Evolutionary conservation across 1,139 yeast species (phyloP).

Genomic region (Candida labiduridarum): DNA sequence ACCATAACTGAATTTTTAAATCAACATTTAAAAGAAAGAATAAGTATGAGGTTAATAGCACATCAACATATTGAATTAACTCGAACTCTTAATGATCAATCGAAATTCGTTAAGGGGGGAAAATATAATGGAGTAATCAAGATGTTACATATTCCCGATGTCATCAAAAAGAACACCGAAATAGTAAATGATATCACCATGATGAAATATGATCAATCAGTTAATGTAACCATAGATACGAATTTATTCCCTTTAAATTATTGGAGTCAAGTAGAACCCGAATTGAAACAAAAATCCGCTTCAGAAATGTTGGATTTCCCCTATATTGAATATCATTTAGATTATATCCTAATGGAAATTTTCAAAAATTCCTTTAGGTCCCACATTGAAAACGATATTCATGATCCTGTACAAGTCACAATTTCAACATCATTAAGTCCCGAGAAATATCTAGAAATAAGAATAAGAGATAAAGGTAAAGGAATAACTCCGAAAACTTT

Average conservation of each 20-base stretch:
- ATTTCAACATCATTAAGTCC: constrained; percentile 58
- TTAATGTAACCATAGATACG: constrained; percentile 59
- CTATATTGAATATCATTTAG: constrained; percentile 83
- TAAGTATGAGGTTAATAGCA: constrained; percentile 80
- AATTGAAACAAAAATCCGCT: constrained; percentile 18
- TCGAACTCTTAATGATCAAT: constrained; percentile 31
- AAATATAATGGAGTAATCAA: constrained; percentile 72
- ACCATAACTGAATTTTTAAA: constrained; percentile 66
- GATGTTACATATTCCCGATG: constrained; percentile 60
- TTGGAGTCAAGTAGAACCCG: constrained; percentile 38
- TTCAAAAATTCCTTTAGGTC: constrained; percentile 87
- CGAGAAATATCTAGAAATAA: constrained; percentile 48
- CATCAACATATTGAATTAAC: constrained; percentile 76
- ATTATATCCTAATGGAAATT: constrained; percentile 84
- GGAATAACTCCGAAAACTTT: constrained; percentile 76
- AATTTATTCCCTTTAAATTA: constrained; percentile 34
- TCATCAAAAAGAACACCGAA: constrained; percentile 64
- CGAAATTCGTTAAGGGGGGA: constrained; percentile 33
- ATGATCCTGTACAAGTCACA: constrained; percentile 67
- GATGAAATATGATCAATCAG: constrained; percentile 77
- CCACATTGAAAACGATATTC: constrained; percentile 67
- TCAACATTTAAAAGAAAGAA: constrained; percentile 79
- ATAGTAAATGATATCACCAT: constrained; percentile 81
- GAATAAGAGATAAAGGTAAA: constrained; percentile 85
- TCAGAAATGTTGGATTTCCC: constrained; percentile 51